phyloP scores from a whole-genome alignment of 1,284 basidiomycete genomes.

The Testicularia cyperi region DNA sequence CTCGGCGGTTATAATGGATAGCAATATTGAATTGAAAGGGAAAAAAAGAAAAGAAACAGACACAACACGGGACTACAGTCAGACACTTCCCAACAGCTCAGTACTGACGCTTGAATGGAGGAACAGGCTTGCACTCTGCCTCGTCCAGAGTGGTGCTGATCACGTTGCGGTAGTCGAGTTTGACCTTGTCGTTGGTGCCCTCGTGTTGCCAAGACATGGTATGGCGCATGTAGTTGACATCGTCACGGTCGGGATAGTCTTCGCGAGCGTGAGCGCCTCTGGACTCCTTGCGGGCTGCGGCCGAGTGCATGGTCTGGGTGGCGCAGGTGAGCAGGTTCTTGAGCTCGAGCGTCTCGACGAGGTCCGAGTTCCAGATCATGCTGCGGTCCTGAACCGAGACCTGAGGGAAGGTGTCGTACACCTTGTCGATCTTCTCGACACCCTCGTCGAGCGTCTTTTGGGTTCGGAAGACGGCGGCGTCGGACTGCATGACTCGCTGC shows the following conservation, averaged over 20 bases:
- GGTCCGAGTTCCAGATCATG: conserved; percentile 89
- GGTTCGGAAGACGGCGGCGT: conserved; percentile 69
- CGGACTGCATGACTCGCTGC: conserved; percentile 96
- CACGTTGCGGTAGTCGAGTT: conserved; percentile 84
- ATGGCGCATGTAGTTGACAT: conserved; percentile 64
- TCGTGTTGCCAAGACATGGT: conserved; percentile 51
- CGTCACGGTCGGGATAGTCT: conserved; percentile 82
- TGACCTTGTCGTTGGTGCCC: conserved; percentile 70
- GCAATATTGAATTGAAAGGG: no score
- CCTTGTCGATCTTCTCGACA: conserved; percentile 78
- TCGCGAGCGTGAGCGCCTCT: conserved; percentile 97
- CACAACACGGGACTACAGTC: no score
- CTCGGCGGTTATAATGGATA: no score
- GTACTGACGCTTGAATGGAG: conserved; percentile 56
- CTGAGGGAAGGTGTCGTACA: conserved; percentile 84
- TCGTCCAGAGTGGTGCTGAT: conserved; percentile 86
- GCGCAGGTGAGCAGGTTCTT: conserved; percentile 94
- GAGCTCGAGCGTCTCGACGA: conserved; percentile 94
- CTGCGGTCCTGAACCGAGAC: conserved; percentile 96
- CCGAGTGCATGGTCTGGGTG: conserved; percentile 90
- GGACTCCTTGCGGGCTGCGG: conserved; percentile 93
- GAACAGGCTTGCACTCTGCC: conserved; percentile 77
- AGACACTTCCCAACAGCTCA: no score
- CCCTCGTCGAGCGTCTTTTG: conserved; percentile 89
- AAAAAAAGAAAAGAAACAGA: no score